phyloP scores from a whole-genome alignment of 805 yeast genomes.

The Candida bentonensis region DNA sequence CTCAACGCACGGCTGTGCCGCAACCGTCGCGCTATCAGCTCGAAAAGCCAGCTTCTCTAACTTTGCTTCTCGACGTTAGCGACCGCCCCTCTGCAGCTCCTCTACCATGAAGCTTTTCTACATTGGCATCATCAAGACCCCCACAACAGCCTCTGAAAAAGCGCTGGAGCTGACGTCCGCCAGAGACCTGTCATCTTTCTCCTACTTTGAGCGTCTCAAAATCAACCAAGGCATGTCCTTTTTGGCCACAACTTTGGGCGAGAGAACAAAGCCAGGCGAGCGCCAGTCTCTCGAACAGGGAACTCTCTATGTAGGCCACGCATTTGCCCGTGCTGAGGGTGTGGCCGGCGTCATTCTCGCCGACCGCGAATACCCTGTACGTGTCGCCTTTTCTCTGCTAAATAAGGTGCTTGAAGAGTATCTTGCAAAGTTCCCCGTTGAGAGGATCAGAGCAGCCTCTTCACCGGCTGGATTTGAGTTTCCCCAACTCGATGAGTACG shows the following conservation, averaged over 20 bases:
- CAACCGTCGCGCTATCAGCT: no score
- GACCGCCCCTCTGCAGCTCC: no score
- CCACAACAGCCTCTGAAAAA: conserved; percentile 30
- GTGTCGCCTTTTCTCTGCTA: conserved; percentile 89
- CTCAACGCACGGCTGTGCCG: no score
- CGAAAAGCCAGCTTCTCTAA: no score
- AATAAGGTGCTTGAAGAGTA: conserved; percentile 82
- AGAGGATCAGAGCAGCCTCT: conserved; percentile 18
- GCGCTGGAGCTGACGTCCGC: conserved; percentile 69
- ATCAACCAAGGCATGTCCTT: conserved; percentile 92
- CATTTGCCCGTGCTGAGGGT: conserved; percentile 81
- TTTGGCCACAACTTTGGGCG: conserved; percentile 79
- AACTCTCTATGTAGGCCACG: conserved; percentile 70
- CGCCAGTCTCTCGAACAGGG: conserved; percentile 93
- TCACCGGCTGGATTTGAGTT: conserved; percentile 35
- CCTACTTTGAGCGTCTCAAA: conserved; percentile 71
- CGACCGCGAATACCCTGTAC: conserved; percentile 90
- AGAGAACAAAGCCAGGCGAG: conserved; percentile 77
- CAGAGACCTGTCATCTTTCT: conserved; percentile 71
- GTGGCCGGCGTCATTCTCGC: conserved; percentile 82
- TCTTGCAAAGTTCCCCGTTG: conserved; percentile 48
- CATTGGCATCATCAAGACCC: conserved; percentile 67
- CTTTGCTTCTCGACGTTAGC: no score
- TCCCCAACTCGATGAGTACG: conserved; percentile 51
- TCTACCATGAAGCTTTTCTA: conserved; percentile 75